A percentile compares a stretch with the other conserved stretches of the same genome.
phyloP scores from a whole-genome alignment of 495 filamentous ascomycete genomes.

The Trypethelium eluteriae region DNA sequence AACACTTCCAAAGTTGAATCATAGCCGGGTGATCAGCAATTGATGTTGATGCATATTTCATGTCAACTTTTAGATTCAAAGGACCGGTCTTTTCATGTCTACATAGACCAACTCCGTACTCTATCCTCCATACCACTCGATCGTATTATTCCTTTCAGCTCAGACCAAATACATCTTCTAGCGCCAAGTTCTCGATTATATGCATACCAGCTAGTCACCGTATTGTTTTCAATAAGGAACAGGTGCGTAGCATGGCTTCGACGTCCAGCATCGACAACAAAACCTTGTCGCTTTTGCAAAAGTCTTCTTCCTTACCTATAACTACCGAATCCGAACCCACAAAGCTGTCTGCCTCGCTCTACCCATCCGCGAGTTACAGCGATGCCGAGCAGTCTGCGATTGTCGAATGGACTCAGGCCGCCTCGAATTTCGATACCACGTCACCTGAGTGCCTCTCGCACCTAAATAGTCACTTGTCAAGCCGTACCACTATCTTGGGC shows the following conservation, averaged over 20 bases:
- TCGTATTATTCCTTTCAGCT: neutral
- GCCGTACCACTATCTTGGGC: constrained; percentile 81
- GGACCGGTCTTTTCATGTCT: neutral
- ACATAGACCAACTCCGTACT: neutral
- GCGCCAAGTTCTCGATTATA: neutral
- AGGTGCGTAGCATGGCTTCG: neutral
- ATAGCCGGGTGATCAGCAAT: neutral
- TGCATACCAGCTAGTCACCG: neutral
- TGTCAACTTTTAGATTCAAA: neutral
- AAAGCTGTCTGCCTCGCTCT: constrained; percentile 50
- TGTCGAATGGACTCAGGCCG: constrained; percentile 74
- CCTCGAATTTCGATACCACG: constrained; percentile 52
- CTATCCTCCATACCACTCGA: too few species aligned
- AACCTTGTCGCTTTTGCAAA: constrained; percentile 17
- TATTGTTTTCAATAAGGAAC: neutral
- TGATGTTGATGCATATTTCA: neutral
- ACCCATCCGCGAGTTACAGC: constrained; percentile 36
- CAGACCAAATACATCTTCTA: neutral
- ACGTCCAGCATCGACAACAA: constrained; percentile 12
- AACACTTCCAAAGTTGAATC: neutral
- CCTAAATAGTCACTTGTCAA: constrained; percentile 79
- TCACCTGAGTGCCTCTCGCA: constrained; percentile 49
- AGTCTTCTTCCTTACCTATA: constrained; percentile 21
- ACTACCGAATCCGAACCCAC: constrained; percentile 41
- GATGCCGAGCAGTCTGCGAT: constrained; percentile 56